phyloP scores from a whole-genome alignment of 2,329 filamentous ascomycete species.

The Neonectria ditissima region DNA sequence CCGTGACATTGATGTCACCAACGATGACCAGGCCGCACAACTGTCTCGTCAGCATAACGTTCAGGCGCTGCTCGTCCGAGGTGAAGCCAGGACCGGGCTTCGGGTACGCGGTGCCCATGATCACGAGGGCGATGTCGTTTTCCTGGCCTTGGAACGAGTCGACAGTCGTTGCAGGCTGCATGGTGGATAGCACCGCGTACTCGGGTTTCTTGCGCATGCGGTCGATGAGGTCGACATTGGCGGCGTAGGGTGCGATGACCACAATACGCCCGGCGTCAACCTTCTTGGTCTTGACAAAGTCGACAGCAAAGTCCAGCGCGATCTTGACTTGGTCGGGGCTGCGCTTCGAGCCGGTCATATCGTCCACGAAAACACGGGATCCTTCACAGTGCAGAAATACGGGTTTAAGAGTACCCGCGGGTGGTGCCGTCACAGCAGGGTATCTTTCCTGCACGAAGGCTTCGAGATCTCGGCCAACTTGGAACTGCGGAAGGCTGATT shows the following conservation, averaged over 20 bases:
- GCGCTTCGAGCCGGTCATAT: constrained; percentile 17
- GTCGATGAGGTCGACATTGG: constrained; percentile 33
- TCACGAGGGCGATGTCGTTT: constrained; percentile 34
- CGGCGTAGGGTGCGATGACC: constrained; percentile 32
- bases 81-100: constrained; percentile 35
- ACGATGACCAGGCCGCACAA: constrained; percentile 33
- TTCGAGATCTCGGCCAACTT: constrained; percentile 55
- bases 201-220: constrained; percentile 15
- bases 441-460: constrained; percentile 13
- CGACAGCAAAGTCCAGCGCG: constrained; percentile 29
- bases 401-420: constrained; percentile 18
- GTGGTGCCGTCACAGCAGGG: background rate
- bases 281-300: constrained; percentile 22
- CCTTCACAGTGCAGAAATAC: constrained; percentile 38
- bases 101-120: constrained; percentile 35
- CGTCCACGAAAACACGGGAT: constrained; percentile 4
- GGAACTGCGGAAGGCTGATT: constrained; percentile 64
- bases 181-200: constrained; percentile 17
- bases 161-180: constrained; percentile 30
- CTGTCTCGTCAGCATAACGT: constrained; percentile 36
- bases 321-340: constrained; percentile 29
- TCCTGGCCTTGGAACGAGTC: constrained; percentile 43
- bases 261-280: constrained; percentile 19
- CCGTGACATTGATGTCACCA: constrained; percentile 37
- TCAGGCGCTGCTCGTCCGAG: constrained; percentile 28